Evolutionary conservation across 2,329 filamentous ascomycete genomes (phyloP), one percentile per base, ranked within the genome.

Genomic region (Sarocladium kiliense): DNA sequence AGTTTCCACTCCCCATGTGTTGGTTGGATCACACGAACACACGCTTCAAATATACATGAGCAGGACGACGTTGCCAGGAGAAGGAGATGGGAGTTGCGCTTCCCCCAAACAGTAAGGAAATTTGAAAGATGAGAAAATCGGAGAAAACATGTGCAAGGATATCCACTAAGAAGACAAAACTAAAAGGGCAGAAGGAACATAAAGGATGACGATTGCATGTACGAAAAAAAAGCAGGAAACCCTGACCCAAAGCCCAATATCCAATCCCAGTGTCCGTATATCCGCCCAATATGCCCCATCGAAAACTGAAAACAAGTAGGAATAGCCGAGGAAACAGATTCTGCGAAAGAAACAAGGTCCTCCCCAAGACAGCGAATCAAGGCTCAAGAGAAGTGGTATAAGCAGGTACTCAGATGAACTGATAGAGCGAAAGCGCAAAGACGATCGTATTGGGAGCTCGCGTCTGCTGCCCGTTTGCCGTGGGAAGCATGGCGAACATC

Each of bases 221-320:
- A 18, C 25, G 44, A 30, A 47, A n/a, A 36, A 23, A 5, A 51
- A 36, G 26, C 5, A 49, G 44, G 41, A 32, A 32, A 51, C 26
- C 47, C 18, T 36, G 30, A 39, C 27, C 55, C 55, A 56, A 56
- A 27, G 53, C 36, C 55, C 49, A 36, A 27, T 44, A 53, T 53
- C 47, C 47, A 51, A 34, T 34, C 30, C 47, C 44, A 47, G 25
- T 27, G 27, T 3, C 47, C 47, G 30, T 51, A 51, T 51, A 51
- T 36, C 47, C 47, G 47, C 47, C 47, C 44, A 6, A 23, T 34
- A 51, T 51, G 47, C 47, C 47, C 47, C 12, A 36, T 18, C 30
- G 30, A 6, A 51, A 36, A 9, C 36, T 32, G 30, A 34, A 51
- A 34, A 21, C 18, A 47, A 47, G 25, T 18, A 30, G 25, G 37